Conservation (phyloP, 164 flowering plant species). For the Magnolia officinalis region DNA sequence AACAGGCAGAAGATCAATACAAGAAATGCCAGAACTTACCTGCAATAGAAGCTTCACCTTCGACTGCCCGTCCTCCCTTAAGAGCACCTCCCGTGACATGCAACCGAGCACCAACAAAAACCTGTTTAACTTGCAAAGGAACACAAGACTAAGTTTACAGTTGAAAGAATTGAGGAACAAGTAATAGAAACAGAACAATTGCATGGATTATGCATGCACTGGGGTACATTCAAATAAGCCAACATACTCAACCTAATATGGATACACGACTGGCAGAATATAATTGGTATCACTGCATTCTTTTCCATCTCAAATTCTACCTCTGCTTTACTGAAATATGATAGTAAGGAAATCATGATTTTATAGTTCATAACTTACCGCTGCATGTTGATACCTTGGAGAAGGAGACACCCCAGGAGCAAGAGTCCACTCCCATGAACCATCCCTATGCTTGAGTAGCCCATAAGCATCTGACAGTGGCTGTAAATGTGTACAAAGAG, state of each 20-base stretch:
- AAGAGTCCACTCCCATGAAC: constrained; percentile 99
- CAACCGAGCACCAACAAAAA: constrained; percentile 89
- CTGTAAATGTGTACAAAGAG: constrained; percentile 38
- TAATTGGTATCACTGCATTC: background rate
- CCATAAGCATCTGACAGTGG: constrained; percentile 98
- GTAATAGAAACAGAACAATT: background rate
- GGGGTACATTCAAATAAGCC: background rate
- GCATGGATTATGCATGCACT: background rate
- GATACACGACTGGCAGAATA: too few species aligned
- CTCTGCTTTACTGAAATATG: background rate
- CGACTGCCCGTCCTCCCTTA: constrained; percentile 84
- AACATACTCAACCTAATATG: background rate
- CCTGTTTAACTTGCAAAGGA: constrained; percentile 43
- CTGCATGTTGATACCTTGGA: constrained; percentile 92
- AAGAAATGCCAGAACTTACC: constrained; percentile 39
- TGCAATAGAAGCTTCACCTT: constrained; percentile 85
- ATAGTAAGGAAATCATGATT: background rate
- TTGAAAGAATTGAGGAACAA: background rate
- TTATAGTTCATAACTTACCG: constrained; percentile 55
- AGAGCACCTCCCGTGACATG: constrained; percentile 94
- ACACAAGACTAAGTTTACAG: background rate
- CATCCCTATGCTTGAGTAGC: constrained; percentile 94
- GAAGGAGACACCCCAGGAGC: constrained; percentile 99
- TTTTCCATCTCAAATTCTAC: background rate
- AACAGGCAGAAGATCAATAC: constrained; percentile 1